Evolutionary conservation across 306 rosid genomes (phyloP), one percentile per base, ranked within the genome.

Genomic region (Geum urbanum): DNA sequence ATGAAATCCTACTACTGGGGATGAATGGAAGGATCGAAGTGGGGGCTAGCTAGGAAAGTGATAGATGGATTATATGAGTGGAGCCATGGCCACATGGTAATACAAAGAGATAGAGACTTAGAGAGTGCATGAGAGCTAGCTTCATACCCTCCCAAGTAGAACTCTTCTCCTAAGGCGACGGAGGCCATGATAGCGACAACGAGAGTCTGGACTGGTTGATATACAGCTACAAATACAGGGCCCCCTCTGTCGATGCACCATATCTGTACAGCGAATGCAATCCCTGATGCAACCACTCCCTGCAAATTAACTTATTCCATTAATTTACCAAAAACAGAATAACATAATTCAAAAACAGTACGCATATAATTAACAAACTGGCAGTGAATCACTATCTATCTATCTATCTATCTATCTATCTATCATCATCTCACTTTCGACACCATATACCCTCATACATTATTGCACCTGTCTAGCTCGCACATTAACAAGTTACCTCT

Each of bases 201-300:
- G 20, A 94, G 97, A 72, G 99, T 94, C 78, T 94, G 99, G 84
- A 94, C 97, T 70, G 99, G 99, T 56, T 94, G 99, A 85, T 94
- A 94, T 48, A 94, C 99, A 0, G 99, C 99, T 4, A 94, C 99
- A 45, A 94, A 94, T 40, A 94, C 99, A 43, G 99, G 99, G 77
- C 99, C 99, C 20, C 99, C 99, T 80, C 95, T 94, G 86, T 94
- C 96, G 15, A 94, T 91, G 96, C 99, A 94, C 99, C 99, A 94
- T 81, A 88, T 94, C 83, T 94, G 99, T 61, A 94, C 97, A 58
- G 99, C 99, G 83, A 94, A 94, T 19, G 99, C 99, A 16, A 94
- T 80, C 77, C 99, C 99, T 3, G 99, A 94, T 68, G 99, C 99
- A 71, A 94, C 97, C 79, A 94, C 91, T 72, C 99, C 99, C 98